Conservation (phyloP, 2,329 filamentous ascomycete genomes). For the Dichotomopilus funicola region DNA sequence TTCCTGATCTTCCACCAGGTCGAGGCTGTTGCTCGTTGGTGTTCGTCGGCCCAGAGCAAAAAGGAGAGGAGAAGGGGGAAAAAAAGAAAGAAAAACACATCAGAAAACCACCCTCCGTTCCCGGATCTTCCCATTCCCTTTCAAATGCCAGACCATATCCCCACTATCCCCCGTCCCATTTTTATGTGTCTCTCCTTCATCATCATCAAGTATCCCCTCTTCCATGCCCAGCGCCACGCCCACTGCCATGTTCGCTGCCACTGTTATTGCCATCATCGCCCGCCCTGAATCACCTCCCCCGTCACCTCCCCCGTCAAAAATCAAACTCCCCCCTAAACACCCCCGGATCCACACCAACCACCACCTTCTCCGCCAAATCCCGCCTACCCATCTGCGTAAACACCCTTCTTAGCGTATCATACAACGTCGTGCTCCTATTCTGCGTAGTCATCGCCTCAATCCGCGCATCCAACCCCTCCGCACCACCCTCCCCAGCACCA, state of each 20-base stretch:
- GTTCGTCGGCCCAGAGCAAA: too few relatives aligned
- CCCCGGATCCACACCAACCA: constrained; percentile 84
- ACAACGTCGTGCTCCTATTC: constrained; percentile 94
- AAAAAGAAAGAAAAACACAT: not conserved
- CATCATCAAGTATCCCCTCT: not conserved
- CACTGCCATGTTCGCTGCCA: too few relatives aligned
- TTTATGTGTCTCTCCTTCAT: not conserved
- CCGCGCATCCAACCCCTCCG: constrained; percentile 51
- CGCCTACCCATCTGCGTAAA: constrained; percentile 91
- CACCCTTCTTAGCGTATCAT: constrained; percentile 89
- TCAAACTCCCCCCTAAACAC: constrained; percentile 86
- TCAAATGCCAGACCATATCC: constrained; percentile 16
- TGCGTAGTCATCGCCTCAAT: constrained; percentile 85
- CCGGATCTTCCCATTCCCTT: constrained; percentile 11
- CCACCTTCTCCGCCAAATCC: constrained; percentile 81
- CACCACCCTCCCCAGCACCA: constrained; percentile 31
- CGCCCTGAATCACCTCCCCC: not conserved
- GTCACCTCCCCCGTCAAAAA: constrained; percentile 45
- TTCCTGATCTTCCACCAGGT: too few relatives aligned
- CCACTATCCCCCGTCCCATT: not conserved
- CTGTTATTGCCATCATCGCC: too few relatives aligned
- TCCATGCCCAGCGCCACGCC: not conserved
- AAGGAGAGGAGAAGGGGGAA: too few relatives aligned
- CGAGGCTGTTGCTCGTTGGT: too few relatives aligned
- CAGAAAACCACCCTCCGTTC: constrained; percentile 8